These are phyloP conservation scores for Penicillium vulpinum DNA, from an alignment of 2,329 filamentous ascomycete genomes.

Conservation along the genomic window DNA sequence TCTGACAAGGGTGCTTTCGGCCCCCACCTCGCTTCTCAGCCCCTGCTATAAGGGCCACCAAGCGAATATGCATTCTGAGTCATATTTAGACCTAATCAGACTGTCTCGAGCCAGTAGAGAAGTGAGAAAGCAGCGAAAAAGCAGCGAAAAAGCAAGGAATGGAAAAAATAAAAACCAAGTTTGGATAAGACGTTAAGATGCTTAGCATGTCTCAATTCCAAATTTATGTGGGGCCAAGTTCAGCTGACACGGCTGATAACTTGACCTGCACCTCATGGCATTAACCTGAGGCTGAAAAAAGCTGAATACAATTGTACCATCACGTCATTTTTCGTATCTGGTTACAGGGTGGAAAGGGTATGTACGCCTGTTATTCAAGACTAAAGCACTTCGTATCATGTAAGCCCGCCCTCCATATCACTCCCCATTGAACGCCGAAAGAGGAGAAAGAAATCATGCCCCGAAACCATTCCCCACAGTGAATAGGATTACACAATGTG, in stretches of 20 bases:
- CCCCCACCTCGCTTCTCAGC: slow-evolving; percentile 21
- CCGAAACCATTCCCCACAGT: not conserved
- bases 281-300: slow-evolving; percentile 3
- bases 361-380: slow-evolving; percentile 29
- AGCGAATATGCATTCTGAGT: not conserved
- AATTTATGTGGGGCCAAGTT: slow-evolving; percentile 1
- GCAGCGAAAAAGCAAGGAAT: not conserved
- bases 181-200: not conserved
- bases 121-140: not conserved
- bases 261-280: not conserved
- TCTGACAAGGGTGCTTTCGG: slow-evolving; percentile 6
- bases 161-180: no score
- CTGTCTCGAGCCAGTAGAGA: not conserved
- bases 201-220: not conserved
- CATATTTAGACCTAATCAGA: not conserved
- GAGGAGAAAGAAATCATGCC: slow-evolving; percentile 26
- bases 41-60: slow-evolving; percentile 4
- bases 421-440: slow-evolving; percentile 35
- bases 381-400: slow-evolving; percentile 33
- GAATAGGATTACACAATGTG: slow-evolving; percentile 22
- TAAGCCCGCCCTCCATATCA: slow-evolving; percentile 33
- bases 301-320: slow-evolving; percentile 2
- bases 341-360: slow-evolving; percentile 23
- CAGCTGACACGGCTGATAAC: slow-evolving; percentile 14
- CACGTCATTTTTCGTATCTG: not conserved